Evolutionary conservation across 1,284 basidiomycete genomes (phyloP), one percentile per base, ranked within the genome.

Genomic region (Trametes polyzona): DNA sequence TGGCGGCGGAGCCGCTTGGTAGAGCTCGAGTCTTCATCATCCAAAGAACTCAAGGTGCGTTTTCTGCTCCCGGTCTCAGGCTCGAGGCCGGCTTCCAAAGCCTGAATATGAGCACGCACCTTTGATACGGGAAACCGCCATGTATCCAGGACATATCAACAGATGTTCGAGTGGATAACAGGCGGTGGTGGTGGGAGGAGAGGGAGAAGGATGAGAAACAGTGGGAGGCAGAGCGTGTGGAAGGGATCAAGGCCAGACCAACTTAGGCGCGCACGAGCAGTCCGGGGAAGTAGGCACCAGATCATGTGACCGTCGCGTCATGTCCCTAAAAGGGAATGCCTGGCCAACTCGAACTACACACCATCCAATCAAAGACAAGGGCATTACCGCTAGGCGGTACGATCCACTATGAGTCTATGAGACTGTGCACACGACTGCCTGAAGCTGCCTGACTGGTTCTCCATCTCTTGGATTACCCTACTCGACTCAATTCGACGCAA

Each of bases 271-370:
- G 44, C 53, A 26, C 10, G 3, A 2, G 3, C 24, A 42, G 24
- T 51, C 39, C 17, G 47, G 46, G 46, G 40, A 42, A 52, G 52
- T 52, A 47, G 24, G 29, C 51, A 21, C n/a, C 24, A 29, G 14
- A 39, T 55, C 61, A 60, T 33, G 58, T 59, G 61, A 60, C 39
- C 61, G 58, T 48, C 53, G 49, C 32, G 50, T 52, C 33, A 48
- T 16, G 12, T 1, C 46, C 53, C n/a, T 48, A 55, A 55, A 55
- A 33, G 44, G 44, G 2, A 36, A n/a, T n/a, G n/a, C n/a, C n/a
- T n/a, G n/a, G n/a, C n/a, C n/a, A n/a, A n/a, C n/a, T n/a, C n/a
- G n/a, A n/a, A n/a, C n/a, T n/a, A n/a, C n/a, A n/a, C n/a, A n/a
- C n/a, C n/a, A n/a, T n/a, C n/a, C n/a, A n/a, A n/a, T n/a, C n/a